Evolutionary conservation across 495 filamentous ascomycete species (phyloP).

Genomic region (Neurospora intermedia): DNA sequence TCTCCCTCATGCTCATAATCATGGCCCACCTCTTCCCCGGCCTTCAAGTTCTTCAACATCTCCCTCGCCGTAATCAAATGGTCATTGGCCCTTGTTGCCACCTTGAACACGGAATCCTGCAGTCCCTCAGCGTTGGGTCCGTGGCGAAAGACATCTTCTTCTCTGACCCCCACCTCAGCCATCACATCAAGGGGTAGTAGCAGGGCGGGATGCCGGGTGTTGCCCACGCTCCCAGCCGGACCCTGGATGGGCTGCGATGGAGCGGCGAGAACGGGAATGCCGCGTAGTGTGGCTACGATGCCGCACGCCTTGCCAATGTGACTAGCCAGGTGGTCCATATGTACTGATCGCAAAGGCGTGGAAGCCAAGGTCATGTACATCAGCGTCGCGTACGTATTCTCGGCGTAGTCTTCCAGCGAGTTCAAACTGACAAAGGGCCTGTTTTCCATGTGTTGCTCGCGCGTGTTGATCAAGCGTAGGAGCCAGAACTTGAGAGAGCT

Average conservation of each 20-base stretch:
- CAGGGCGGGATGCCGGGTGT: constrained; percentile 30
- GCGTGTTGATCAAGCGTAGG: constrained; percentile 59
- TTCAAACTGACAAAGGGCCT: constrained; percentile 65
- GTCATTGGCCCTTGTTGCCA: constrained; percentile 88
- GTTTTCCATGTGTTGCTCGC: constrained; percentile 77
- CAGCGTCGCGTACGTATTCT: constrained; percentile 89
- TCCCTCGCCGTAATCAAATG: constrained; percentile 88
- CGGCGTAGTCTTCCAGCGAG: constrained; percentile 75
- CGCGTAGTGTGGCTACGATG: constrained; percentile 72
- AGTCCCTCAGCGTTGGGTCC: constrained; percentile 68
- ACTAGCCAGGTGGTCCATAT: constrained; percentile 84
- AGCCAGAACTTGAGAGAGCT: constrained; percentile 74
- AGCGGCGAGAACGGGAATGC: constrained; percentile 74
- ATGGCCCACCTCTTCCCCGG: constrained; percentile 64
- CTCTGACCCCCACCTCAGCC: constrained; percentile 63
- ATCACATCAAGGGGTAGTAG: constrained; percentile 82
- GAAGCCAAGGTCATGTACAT: constrained; percentile 78
- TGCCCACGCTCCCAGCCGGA: constrained; percentile 26
- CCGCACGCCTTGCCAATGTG: constrained; percentile 92
- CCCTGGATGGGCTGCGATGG: constrained; percentile 46
- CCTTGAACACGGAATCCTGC: constrained; percentile 79
- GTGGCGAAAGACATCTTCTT: constrained; percentile 80
- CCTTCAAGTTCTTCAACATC: constrained; percentile 71
- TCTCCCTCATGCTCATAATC: constrained; percentile 79
- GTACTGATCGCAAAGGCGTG: constrained; percentile 63